Conservation (phyloP, 306 rosid genomes). For the Ormosia semicastrata region DNA sequence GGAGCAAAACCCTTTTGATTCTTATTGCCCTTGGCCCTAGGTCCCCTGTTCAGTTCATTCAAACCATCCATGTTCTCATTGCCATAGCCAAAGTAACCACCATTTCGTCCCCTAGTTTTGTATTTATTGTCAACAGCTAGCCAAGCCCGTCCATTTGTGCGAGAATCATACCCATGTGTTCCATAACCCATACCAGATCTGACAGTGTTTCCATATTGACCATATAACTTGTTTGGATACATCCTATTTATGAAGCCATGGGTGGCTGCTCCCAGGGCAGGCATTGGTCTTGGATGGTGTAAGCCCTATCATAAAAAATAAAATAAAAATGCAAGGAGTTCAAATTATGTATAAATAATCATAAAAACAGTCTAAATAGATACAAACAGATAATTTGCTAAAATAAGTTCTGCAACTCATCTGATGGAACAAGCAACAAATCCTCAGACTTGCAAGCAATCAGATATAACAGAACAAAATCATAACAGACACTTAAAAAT, state of each 20-base stretch:
- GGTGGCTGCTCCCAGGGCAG: constrained; percentile 62
- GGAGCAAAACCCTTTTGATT: constrained; percentile 72
- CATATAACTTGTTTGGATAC: constrained; percentile 74
- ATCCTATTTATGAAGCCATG: constrained; percentile 70
- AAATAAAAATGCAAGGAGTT: background rate
- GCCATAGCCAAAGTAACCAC: constrained; percentile 82
- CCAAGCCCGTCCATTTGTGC: constrained; percentile 78
- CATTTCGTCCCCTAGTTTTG: constrained; percentile 78
- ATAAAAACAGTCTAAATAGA: background rate
- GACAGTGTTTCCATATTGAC: constrained; percentile 69
- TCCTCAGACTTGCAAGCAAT: background rate
- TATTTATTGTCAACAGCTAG: constrained; percentile 78
- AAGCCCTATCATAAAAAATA: constrained; percentile 48
- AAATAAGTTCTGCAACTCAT: background rate
- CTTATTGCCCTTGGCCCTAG: constrained; percentile 83
- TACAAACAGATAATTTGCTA: background rate
- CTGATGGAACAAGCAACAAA: background rate
- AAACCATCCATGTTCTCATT: constrained; percentile 88
- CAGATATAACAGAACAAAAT: background rate
- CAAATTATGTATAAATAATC: background rate
- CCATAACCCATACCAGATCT: constrained; percentile 89
- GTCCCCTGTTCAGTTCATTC: constrained; percentile 89
- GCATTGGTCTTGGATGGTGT: constrained; percentile 85
- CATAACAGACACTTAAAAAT: no score
- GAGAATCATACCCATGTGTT: constrained; percentile 79